phyloP scores from a whole-genome alignment of 2,329 filamentous ascomycete genomes.

The Scedosporium boydii region DNA sequence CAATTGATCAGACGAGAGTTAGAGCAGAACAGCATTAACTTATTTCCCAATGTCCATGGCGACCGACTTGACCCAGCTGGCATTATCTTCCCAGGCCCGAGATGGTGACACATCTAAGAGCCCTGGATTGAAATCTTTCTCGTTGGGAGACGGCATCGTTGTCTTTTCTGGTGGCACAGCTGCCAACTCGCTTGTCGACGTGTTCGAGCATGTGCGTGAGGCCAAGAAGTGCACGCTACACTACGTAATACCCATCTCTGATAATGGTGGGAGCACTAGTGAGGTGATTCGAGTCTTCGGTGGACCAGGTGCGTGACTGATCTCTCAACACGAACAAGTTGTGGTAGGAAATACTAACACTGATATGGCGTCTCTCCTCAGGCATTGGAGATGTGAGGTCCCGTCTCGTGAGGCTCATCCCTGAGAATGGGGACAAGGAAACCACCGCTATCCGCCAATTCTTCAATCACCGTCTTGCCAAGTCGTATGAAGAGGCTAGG shows the following conservation, averaged over 20 bases:
- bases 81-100: background rate
- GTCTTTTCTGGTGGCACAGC: slow-evolving; percentile 90
- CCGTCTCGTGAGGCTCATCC: slow-evolving; percentile 83
- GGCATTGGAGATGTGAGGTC: slow-evolving; percentile 42
- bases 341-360: background rate
- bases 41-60: background rate
- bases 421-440: slow-evolving; percentile 51
- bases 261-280: slow-evolving; percentile 90
- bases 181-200: slow-evolving; percentile 89
- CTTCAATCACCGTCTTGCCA: slow-evolving; percentile 78
- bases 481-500: slow-evolving; percentile 50
- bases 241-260: slow-evolving; percentile 90
- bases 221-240: slow-evolving; percentile 60
- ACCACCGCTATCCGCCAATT: slow-evolving; percentile 67
- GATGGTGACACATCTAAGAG: background rate
- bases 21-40: background rate
- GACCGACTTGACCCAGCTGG: background rate
- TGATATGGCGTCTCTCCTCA: slow-evolving; percentile 32
- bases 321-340: slow-evolving; percentile 4
- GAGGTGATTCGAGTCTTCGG: slow-evolving; percentile 93
- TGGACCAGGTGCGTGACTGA: slow-evolving; percentile 59
- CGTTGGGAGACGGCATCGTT: slow-evolving; percentile 47
- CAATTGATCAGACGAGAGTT: background rate
- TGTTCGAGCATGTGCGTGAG: slow-evolving; percentile 61
- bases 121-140: background rate